phyloP scores from a whole-genome alignment of 768 basidiomycete genomes.

The Collybiopsis luxurians region DNA sequence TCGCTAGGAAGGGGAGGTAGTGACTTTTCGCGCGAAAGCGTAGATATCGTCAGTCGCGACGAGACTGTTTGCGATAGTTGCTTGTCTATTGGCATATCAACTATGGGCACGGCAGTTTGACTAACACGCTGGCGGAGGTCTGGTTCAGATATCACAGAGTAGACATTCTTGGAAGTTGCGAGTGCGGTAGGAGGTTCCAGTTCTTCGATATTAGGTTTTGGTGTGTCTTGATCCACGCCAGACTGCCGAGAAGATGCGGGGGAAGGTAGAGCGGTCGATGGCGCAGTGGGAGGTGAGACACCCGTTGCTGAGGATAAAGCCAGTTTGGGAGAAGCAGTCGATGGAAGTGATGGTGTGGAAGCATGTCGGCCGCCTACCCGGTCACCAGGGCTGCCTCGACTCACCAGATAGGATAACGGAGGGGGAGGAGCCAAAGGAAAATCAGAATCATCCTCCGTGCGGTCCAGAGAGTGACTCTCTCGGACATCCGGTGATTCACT shows the following conservation, averaged over 20 bases:
- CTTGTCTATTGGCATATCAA: conserved; percentile 8
- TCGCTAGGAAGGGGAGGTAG: conserved; percentile 72
- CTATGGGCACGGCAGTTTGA: conserved; percentile 17
- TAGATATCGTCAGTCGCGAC: conserved; percentile 17
- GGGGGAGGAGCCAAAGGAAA: conserved; percentile 87
- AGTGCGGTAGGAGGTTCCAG: conserved; percentile 24
- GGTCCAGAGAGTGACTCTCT: conserved; percentile 38
- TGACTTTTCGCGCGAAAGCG: conserved; percentile 63
- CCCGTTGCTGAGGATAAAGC: conserved; percentile 48
- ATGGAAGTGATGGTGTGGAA: conserved; percentile 69
- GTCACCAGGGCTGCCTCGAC: conserved; percentile 50
- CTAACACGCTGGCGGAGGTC: conserved; percentile 51
- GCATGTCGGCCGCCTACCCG: conserved; percentile 50
- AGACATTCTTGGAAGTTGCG: conserved; percentile 40
- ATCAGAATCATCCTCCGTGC: conserved; percentile 55
- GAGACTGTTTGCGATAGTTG: conserved; percentile 14
- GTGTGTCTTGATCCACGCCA: conserved; percentile 53
- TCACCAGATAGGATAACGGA: conserved; percentile 83
- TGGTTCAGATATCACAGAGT: conserved; percentile 59
- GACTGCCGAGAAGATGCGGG: conserved; percentile 70
- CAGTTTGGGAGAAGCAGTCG: conserved; percentile 54
- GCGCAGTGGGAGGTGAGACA: conserved; percentile 73
- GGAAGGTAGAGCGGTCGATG: conserved; percentile 73
- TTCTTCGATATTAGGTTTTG: conserved; percentile 41
- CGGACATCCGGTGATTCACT: conserved; percentile 24